Evolutionary conservation across 768 basidiomycete genomes (phyloP).

Genomic region (Mycena capillaripes): DNA sequence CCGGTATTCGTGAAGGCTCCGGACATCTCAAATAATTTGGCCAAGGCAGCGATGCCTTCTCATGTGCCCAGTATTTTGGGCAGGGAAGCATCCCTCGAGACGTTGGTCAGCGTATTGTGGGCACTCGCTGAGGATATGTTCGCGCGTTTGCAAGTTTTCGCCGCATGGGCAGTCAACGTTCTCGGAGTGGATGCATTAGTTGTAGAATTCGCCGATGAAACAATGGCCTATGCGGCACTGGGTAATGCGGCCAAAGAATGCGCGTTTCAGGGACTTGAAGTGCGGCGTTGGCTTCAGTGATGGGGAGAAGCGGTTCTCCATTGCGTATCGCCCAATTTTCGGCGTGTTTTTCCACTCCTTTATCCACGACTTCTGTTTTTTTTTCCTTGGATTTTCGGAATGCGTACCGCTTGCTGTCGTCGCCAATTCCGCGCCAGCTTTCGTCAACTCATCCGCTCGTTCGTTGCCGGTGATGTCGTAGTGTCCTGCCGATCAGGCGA

Average conservation of each 20-base stretch:
- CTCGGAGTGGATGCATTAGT: slow-evolving; percentile 37
- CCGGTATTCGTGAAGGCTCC: slow-evolving; percentile 43
- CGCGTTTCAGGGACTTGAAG: slow-evolving; percentile 30
- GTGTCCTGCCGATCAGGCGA: slow-evolving; percentile 43
- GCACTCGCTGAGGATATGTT: too few species aligned
- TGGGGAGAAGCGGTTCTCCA: slow-evolving; percentile 34
- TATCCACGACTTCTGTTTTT: slow-evolving; percentile 26
- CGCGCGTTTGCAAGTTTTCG: too few species aligned
- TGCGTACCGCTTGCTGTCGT: slow-evolving; percentile 17
- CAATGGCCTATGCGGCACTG: slow-evolving; percentile 45
- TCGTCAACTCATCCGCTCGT: slow-evolving; percentile 42
- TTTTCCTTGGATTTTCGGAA: slow-evolving; percentile 23
- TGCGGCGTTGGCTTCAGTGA: slow-evolving; percentile 29
- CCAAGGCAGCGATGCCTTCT: slow-evolving; percentile 40
- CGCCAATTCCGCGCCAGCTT: slow-evolving; percentile 32
- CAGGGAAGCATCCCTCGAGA: slow-evolving; percentile 29
- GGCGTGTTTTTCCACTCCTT: slow-evolving; percentile 33
- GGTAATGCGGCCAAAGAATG: slow-evolving; percentile 41
- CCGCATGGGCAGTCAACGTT: too few species aligned
- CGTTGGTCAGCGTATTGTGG: slow-evolving; percentile 18
- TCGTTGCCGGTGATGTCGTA: slow-evolving; percentile 40
- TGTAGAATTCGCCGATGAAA: slow-evolving; percentile 46
- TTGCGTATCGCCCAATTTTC: slow-evolving; percentile 28
- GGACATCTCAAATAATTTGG: slow-evolving; percentile 34
- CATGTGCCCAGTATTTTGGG: too few species aligned